A percentile compares a stretch with the other conserved stretches of the same genome.
These are phyloP conservation scores for Agrostemma githago DNA, from an alignment of 148 eudicot genomes.

Conservation along the genomic window DNA sequence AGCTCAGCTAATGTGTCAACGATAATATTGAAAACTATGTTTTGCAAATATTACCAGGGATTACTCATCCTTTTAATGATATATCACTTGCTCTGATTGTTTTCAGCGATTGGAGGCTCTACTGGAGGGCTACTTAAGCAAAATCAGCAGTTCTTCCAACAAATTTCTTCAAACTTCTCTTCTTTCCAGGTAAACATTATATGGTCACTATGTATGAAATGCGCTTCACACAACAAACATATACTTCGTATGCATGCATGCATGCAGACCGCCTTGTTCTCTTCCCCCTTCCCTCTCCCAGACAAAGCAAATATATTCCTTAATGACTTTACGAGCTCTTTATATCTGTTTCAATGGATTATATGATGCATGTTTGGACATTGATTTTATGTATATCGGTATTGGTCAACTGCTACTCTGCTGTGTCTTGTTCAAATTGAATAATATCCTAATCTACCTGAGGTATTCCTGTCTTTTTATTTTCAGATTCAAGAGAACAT, in stretches of 20 bases:
- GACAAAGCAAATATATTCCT: no score
- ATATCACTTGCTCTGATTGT: constrained; percentile 6
- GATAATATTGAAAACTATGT: background rate
- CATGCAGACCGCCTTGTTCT: background rate
- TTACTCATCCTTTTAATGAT: background rate
- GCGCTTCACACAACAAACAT: background rate
- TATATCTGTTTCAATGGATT: no score
- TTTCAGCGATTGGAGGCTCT: constrained; percentile 89
- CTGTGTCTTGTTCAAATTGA: background rate
- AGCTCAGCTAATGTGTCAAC: background rate
- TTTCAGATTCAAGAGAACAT: constrained; percentile 69
- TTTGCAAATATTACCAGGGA: background rate
- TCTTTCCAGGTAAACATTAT: constrained; percentile 52
- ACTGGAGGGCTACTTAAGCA: constrained; percentile 88
- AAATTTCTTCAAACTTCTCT: constrained; percentile 72
- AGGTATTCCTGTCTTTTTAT: background rate
- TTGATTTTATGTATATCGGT: background rate
- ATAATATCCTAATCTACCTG: background rate
- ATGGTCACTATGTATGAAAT: background rate
- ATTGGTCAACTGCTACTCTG: background rate
- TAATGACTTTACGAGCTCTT: no score
- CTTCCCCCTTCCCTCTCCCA: no score
- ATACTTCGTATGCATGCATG: background rate
- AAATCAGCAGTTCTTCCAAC: constrained; percentile 66
- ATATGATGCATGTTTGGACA: no score